Evolutionary conservation across 2,329 filamentous ascomycete genomes (phyloP).

Genomic region (Nigrospora oryzae): DNA sequence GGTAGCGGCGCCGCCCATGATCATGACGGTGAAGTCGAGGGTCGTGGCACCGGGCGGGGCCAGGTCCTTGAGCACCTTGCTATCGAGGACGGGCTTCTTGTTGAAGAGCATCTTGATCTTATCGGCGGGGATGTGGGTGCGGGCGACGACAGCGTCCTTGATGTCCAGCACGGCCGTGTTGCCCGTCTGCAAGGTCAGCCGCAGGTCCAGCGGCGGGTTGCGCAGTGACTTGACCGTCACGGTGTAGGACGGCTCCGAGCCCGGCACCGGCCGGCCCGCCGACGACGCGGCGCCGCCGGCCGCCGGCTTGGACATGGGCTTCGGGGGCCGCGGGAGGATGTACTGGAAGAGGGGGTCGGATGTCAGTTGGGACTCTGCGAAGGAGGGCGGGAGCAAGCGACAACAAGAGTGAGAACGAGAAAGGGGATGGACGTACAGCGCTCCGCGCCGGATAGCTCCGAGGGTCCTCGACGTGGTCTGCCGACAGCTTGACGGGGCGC

Average conservation of each 20-base stretch:
- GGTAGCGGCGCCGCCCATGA: slow-evolving; percentile 63
- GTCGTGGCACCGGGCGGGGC: slow-evolving; percentile 42
- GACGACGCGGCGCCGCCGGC: slow-evolving; percentile 25
- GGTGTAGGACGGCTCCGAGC: slow-evolving; percentile 41
- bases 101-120: slow-evolving; percentile 82
- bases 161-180: slow-evolving; percentile 72
- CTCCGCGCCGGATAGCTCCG: slow-evolving; percentile 66
- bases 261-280: slow-evolving; percentile 24
- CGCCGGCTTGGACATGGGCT: slow-evolving; percentile 40
- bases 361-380: slow-evolving; percentile 3
- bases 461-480: slow-evolving; percentile 85
- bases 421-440: slow-evolving; percentile 51
- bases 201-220: slow-evolving; percentile 62
- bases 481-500: slow-evolving; percentile 70
- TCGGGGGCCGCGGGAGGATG: slow-evolving; percentile 62
- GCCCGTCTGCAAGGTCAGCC: slow-evolving; percentile 52
- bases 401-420: neutral
- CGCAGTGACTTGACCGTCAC: slow-evolving; percentile 69
- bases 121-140: slow-evolving; percentile 53
- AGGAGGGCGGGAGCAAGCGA: neutral
- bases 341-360: slow-evolving; percentile 39
- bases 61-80: slow-evolving; percentile 69
- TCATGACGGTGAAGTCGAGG: slow-evolving; percentile 80
- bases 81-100: slow-evolving; percentile 77
- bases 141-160: slow-evolving; percentile 58